Base-by-base conservation (phyloP, 2,329 filamentous ascomycete genomes). In the Fusarium globosum region DNA sequence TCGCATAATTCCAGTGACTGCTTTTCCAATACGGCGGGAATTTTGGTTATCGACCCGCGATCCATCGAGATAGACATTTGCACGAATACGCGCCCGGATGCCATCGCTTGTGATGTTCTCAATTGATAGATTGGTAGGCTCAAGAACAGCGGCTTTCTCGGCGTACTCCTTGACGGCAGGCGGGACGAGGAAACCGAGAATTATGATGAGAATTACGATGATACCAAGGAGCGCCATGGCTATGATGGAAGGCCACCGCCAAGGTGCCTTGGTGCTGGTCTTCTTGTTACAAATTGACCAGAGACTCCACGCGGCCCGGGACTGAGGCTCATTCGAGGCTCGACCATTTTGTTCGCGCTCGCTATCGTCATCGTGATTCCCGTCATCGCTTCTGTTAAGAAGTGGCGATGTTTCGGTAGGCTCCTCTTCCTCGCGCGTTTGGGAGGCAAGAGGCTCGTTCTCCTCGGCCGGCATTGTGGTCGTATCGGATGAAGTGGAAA, bases 151-250 rank as follows among this genome's bases (percentile, higher is more conserved):
- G 7, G 95, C 94, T 81, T 95, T 88, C 82, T 96, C 92, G 55
- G 93, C 94, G 82, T 99, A 99, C 79, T 94, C 89, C 82, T 97
- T 91, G 16, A 97, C 90, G 13, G 92, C 90, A 21, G 92, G 91
- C 4, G 96, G 95, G 1, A 93, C 89, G 61, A 97, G 88, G 83
- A 97, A 97, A 21, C 91, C 94, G 63, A 96, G 85, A 21, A 93
- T 83, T 66, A 98, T 91, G 75, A 97, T 94, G 35, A 87, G 80
- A 28, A 96, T 77, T 11, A 92, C 86, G 12, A 91, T 78, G 4
- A 89, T 74, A 55, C 88, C 92, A 14, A 98, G 83, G 5, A 92
- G 65, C 3, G 87, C 75, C 69, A 97, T 89, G 36, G 95, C 92
- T 42, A 97, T 86, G 38, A 94, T 85, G 42, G 93, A 96, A 14